Percentiles rank a stretch among this genome's conserved stretches.
Evolutionary conservation across 108 stramenopile genomes (phyloP).

Genomic region (Parmales sp.): DNA sequence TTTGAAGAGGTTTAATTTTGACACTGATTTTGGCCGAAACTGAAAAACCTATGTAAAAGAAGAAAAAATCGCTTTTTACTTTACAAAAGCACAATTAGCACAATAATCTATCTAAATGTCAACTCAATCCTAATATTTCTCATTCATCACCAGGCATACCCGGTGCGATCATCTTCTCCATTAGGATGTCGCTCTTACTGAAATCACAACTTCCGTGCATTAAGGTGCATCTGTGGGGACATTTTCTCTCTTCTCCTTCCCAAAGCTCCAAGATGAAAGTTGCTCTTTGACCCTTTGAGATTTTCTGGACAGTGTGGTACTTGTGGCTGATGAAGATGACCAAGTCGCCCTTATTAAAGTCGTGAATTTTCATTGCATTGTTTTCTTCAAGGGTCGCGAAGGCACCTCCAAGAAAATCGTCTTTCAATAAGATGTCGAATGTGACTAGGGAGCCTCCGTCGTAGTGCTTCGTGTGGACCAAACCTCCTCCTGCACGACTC

Average conservation of each 20-base stretch:
- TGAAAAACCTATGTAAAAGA: no score
- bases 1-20: no score
- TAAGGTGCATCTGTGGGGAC: no score
- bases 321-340: constrained; percentile 12
- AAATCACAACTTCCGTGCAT: no score
- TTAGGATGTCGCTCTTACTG: no score
- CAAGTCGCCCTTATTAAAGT: constrained; percentile 8
- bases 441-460: not conserved
- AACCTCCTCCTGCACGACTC: not conserved
- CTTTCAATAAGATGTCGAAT: not conserved
- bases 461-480: not conserved
- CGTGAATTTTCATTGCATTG: not conserved
- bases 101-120: no score
- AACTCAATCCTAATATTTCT: no score
- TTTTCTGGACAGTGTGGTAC: constrained; percentile 5
- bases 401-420: not conserved
- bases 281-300: not conserved
- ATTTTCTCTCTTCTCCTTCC: not conserved
- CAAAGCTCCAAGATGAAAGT: constrained; percentile 11
- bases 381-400: not conserved
- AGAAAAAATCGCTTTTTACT: no score
- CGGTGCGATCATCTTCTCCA: no score
- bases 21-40: no score
- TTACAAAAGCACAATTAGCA: no score
- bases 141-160: no score